phyloP scores from a whole-genome alignment of 768 basidiomycete genomes.

The Lentinula detonsa region DNA sequence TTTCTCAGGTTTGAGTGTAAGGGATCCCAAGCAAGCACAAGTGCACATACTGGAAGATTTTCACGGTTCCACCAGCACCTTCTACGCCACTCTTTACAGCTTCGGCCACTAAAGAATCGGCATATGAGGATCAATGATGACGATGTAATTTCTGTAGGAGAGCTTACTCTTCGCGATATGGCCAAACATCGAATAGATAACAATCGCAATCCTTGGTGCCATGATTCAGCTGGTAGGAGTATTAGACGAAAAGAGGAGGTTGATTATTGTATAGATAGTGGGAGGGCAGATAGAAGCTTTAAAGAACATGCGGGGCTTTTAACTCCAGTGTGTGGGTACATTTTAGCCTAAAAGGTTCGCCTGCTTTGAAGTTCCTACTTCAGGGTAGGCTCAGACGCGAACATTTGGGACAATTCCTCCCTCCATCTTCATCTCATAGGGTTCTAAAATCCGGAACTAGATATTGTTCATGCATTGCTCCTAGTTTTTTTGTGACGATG shows the following conservation, averaged over 20 bases:
- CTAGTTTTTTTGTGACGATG: too few species aligned
- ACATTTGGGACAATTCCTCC: background rate
- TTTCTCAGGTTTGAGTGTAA: background rate
- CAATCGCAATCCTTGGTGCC: constrained; percentile 55
- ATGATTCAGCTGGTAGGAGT: background rate
- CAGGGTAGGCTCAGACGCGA: background rate
- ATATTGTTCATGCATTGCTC: too few species aligned
- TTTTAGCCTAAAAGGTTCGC: background rate
- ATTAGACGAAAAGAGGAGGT: background rate
- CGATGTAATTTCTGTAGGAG: constrained; percentile 6
- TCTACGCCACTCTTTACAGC: constrained; percentile 41
- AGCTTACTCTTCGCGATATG: constrained; percentile 62
- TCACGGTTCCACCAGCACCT: constrained; percentile 40
- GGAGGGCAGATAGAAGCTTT: background rate
- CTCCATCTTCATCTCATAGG: too few species aligned
- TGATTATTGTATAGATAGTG: constrained; percentile 2
- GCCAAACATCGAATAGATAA: constrained; percentile 72
- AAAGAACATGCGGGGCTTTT: background rate
- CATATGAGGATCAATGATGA: background rate
- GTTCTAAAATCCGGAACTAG: too few species aligned
- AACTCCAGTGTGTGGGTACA: background rate
- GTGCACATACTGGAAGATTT: constrained; percentile 47
- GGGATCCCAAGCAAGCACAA: background rate
- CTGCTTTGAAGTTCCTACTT: background rate
- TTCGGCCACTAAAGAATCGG: constrained; percentile 47